Base-by-base conservation (phyloP, 2,329 filamentous ascomycete genomes). In the Fusarium liriodendri region DNA sequence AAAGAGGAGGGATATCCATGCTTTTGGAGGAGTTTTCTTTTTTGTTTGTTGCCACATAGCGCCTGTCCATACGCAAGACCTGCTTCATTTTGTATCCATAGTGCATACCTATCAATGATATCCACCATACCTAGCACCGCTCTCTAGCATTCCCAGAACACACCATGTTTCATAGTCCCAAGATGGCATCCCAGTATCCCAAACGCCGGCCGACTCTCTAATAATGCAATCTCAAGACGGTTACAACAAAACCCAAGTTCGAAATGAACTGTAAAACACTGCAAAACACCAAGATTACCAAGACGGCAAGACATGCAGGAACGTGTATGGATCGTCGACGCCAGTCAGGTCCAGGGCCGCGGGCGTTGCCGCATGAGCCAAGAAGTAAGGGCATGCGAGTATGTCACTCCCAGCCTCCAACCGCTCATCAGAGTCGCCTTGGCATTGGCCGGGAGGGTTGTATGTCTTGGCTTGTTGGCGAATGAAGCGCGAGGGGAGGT, bases 41-140 rank as follows among this genome's bases (percentile, higher is more conserved):
- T 40, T 7, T 37, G 35, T 35, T 32, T 52, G 45, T 47, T 67
- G 35, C 54, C 69, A 69, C 40, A 59, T 55, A 73, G 59, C 72
- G 64, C 42, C 62, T 67, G 62, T 66, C 60, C 38, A 63, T 64
- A 62, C 67, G 67, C 70, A 55, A 73, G 64, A 75, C 66, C 58
- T 71, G 68, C 50, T 66, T 75, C 67, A 70, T 73, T 75, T 75
- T 73, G 58, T 73, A 71, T 62, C 52, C 25, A 35, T 71, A 54
- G 64, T 64, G 67, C 66, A 72, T 61, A 67, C 27, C 27, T 52
- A 32, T 32, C 47, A 52, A 52, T 71, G 73, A 75, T 75, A 75
- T 75, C 73, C 72, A 14, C 59, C 55, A 61, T 68, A 61, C 58
- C 37, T 62, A 57, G 62, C 47, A 69, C 65, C 54, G 62, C 64